Percentiles rank a stretch among this genome's conserved stretches.
Conservation (phyloP, 345 rosid genomes). For the Mercurialis annua region DNA sequence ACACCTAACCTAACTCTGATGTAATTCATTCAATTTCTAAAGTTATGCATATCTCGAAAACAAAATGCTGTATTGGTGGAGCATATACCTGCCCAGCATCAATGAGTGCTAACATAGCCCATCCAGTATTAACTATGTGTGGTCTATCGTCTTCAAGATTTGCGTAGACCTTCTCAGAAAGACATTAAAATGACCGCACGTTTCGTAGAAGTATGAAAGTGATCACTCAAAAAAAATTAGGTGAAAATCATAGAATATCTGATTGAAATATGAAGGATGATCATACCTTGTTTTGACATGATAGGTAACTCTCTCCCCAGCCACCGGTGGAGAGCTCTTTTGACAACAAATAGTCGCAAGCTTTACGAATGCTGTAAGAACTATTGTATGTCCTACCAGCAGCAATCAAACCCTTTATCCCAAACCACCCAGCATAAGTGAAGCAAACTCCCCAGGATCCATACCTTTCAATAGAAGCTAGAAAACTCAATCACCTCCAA, state of each 20-base stretch:
- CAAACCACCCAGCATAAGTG: slow-evolving; percentile 23
- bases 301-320: slow-evolving; percentile 34
- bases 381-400: slow-evolving; percentile 15
- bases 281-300: slow-evolving; percentile 29
- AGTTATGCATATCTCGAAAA: too few relatives aligned
- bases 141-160: slow-evolving; percentile 48
- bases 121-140: slow-evolving; percentile 59
- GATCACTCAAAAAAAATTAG: neutral
- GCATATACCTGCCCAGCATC: slow-evolving; percentile 66
- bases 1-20: too few relatives aligned
- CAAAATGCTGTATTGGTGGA: too few relatives aligned
- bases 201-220: too few relatives aligned
- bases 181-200: too few relatives aligned
- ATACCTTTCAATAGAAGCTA: slow-evolving; percentile 8
- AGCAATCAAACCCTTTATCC: slow-evolving; percentile 25
- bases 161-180: slow-evolving; percentile 44
- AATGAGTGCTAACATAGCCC: slow-evolving; percentile 64
- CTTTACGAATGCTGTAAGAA: slow-evolving; percentile 16
- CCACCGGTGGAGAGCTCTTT: slow-evolving; percentile 19
- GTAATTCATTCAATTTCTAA: neutral
- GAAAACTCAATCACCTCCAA: neutral
- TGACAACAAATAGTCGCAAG: slow-evolving; percentile 16
- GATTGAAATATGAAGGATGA: neutral
- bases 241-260: neutral
- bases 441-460: slow-evolving; percentile 32